A percentile compares a stretch with the other conserved stretches of the same genome.
Conservation (phyloP, 2,329 filamentous ascomycete species). For the Aureobasidium leucospermi region DNA sequence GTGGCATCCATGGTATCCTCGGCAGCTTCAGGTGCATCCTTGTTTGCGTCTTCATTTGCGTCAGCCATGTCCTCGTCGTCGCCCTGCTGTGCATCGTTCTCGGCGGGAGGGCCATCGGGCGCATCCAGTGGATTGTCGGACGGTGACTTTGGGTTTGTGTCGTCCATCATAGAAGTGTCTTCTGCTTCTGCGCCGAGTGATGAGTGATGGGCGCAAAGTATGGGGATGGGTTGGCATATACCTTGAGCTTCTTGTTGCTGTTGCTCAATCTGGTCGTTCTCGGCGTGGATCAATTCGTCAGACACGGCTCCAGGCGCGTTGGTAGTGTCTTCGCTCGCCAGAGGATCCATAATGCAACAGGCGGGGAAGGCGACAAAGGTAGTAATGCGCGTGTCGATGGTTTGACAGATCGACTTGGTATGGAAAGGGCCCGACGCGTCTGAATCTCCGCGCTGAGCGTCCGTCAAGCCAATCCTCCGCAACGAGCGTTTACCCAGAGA, state of each 20-base stretch:
- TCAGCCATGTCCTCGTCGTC: slow-evolving; percentile 53
- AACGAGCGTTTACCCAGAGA: neutral
- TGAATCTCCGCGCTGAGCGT: neutral
- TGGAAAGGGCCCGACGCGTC: neutral
- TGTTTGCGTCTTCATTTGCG: slow-evolving; percentile 46
- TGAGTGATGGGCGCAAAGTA: neutral
- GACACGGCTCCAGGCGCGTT: slow-evolving; percentile 27
- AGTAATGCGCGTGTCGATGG: neutral
- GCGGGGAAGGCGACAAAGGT: too few species aligned
- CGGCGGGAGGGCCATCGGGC: slow-evolving; percentile 28
- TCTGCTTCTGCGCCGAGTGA: slow-evolving; percentile 10
- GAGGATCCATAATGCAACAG: slow-evolving; percentile 15
- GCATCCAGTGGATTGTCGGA: slow-evolving; percentile 34
- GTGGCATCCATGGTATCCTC: slow-evolving; percentile 39
- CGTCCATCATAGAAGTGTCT: slow-evolving; percentile 30
- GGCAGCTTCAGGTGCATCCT: slow-evolving; percentile 37
- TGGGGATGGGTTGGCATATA: neutral
- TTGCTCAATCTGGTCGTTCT: slow-evolving; percentile 27
- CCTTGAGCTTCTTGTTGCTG: slow-evolving; percentile 19
- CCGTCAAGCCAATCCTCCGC: neutral
- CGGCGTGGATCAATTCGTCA: slow-evolving; percentile 28
- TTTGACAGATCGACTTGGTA: neutral
- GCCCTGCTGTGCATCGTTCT: slow-evolving; percentile 24
- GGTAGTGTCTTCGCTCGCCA: slow-evolving; percentile 17
- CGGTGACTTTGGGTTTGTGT: slow-evolving; percentile 18